Conservation (phyloP, 306 rosid genomes). For the Dryas octopetala region DNA sequence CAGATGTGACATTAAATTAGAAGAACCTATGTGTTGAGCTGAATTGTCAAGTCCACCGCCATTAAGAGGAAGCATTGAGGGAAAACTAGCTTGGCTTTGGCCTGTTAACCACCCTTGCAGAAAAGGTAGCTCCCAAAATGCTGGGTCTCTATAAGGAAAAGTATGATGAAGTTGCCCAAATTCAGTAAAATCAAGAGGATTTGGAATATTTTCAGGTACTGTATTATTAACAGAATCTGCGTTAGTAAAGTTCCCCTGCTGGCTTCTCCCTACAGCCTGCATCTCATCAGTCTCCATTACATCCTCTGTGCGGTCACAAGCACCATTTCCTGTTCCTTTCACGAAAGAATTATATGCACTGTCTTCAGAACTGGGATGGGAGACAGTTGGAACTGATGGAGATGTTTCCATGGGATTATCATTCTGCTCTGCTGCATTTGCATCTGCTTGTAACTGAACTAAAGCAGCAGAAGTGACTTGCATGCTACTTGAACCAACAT, state of each 20-base stretch:
- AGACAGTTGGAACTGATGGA: conserved; percentile 34
- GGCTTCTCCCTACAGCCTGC: conserved; percentile 34
- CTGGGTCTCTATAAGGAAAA: conserved; percentile 52
- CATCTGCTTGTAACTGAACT: conserved; percentile 48
- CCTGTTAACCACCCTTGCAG: conserved; percentile 90
- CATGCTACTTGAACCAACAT: conserved; percentile 47
- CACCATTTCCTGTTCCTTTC: conserved; percentile 23
- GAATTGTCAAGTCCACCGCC: conserved; percentile 34
- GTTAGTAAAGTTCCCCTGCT: conserved; percentile 41
- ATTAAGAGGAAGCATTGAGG: conserved; percentile 32
- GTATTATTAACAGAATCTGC: conserved; percentile 37
- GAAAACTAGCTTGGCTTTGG: conserved; percentile 73
- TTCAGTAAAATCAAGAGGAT: conserved; percentile 36
- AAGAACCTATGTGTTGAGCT: conserved; percentile 28
- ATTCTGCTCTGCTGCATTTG: conserved; percentile 56
- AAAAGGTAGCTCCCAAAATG: conserved; percentile 81
- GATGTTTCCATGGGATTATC: conserved; percentile 53
- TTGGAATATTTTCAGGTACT: conserved; percentile 32
- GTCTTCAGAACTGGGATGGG: conserved; percentile 29
- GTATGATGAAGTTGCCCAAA: conserved; percentile 35
- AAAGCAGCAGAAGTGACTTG: conserved; percentile 53
- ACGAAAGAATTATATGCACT: conserved; percentile 26
- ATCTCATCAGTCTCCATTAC: conserved; percentile 38
- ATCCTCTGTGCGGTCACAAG: conserved; percentile 31
- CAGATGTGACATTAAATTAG: conserved; percentile 18